phyloP scores from a whole-genome alignment of 805 yeast genomes.

The Kurtzmaniella cleridarum region DNA sequence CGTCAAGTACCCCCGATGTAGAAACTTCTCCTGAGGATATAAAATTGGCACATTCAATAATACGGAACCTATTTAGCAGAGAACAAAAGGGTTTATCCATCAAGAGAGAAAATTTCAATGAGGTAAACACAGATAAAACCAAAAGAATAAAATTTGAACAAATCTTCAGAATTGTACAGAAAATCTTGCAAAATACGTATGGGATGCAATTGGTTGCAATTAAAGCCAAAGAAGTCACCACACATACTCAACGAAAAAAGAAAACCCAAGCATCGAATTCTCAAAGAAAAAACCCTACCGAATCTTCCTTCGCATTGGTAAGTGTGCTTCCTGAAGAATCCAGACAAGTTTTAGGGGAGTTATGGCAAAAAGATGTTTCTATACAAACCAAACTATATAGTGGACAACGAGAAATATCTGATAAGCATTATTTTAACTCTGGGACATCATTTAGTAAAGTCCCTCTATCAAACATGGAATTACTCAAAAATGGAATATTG shows the following conservation, averaged over 20 bases:
- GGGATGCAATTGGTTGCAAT: constrained; percentile 22
- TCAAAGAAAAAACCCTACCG: constrained; percentile 5
- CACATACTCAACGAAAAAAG: constrained; percentile 2
- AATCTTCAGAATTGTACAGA: constrained; percentile 12
- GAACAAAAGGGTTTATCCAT: constrained; percentile 18
- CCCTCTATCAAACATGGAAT: constrained; percentile 20
- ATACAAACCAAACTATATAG: constrained; percentile 5
- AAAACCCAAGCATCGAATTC: background rate
- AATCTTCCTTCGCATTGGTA: constrained; percentile 16
- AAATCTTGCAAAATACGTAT: constrained; percentile 17
- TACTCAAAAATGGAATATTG: constrained; percentile 26
- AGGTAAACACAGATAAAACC: constrained; percentile 4
- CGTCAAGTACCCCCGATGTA: too few relatives aligned
- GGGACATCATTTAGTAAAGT: constrained; percentile 1
- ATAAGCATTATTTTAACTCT: constrained; percentile 16
- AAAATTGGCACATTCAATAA: constrained; percentile 1
- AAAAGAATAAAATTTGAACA: constrained; percentile 9
- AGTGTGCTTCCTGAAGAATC: constrained; percentile 15
- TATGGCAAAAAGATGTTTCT: constrained; percentile 15
- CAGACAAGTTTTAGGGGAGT: constrained; percentile 17
- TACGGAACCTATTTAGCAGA: constrained; percentile 14
- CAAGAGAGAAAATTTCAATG: constrained; percentile 18
- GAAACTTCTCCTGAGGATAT: background rate
- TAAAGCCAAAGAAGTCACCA: constrained; percentile 5
- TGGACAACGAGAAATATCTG: constrained; percentile 5